Evolutionary conservation across 176 grass and related monocot species (phyloP).

Genomic region (Dendrocalamus sinicus): DNA sequence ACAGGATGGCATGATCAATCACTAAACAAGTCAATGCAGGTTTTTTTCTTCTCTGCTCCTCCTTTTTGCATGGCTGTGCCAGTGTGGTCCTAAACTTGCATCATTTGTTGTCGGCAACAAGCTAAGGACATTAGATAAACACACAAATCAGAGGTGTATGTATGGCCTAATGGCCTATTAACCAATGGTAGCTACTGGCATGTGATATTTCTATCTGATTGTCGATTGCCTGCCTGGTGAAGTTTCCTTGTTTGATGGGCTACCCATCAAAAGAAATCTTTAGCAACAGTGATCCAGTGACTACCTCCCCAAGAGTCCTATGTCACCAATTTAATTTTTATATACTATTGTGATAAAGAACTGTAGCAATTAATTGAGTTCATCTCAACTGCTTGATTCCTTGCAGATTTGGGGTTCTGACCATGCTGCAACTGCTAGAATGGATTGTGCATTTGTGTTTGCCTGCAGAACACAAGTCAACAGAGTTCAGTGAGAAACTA

Average conservation of each 20-base stretch:
- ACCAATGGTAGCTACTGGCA: slow-evolving; percentile 26
- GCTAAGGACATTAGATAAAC: slow-evolving; percentile 33
- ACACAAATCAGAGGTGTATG: slow-evolving; percentile 14
- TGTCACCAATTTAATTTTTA: slow-evolving; percentile 33
- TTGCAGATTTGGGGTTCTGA: slow-evolving; percentile 46
- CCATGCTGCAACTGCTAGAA: slow-evolving; percentile 28
- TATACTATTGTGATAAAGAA: slow-evolving; percentile 9
- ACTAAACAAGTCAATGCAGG: slow-evolving; percentile 44
- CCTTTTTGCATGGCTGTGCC: slow-evolving; percentile 51
- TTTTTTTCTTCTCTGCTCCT: slow-evolving; percentile 39
- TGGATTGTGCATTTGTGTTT: slow-evolving; percentile 13
- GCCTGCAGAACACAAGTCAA: slow-evolving; percentile 22
- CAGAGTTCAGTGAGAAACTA: neutral
- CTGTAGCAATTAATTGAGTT: slow-evolving; percentile 36
- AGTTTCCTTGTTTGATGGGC: slow-evolving; percentile 56
- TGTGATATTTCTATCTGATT: slow-evolving; percentile 39
- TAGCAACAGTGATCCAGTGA: slow-evolving; percentile 25
- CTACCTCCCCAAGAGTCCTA: slow-evolving; percentile 36
- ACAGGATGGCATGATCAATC: slow-evolving; percentile 29
- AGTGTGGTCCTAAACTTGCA: slow-evolving; percentile 46
- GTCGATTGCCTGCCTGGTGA: slow-evolving; percentile 33
- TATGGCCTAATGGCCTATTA: slow-evolving; percentile 26
- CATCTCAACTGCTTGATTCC: slow-evolving; percentile 43
- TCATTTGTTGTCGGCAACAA: slow-evolving; percentile 56
- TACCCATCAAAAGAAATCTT: slow-evolving; percentile 50